Conservation (phyloP, 306 rosid genomes). For the Cicer bijugum region DNA sequence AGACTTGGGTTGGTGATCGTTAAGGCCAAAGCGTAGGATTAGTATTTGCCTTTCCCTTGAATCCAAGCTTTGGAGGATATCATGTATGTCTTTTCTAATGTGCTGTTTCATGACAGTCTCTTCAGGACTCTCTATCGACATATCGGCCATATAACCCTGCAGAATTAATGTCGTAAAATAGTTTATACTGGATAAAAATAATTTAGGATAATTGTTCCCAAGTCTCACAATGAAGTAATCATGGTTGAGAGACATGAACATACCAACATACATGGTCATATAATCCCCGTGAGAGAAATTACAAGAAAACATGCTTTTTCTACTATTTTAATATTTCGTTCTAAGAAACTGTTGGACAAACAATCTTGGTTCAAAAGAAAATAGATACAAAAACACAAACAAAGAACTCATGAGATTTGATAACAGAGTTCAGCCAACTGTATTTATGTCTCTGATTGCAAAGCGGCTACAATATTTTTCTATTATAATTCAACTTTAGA, state of each 20-base stretch:
- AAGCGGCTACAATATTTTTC: too few species aligned
- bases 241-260: background rate
- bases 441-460: too few species aligned
- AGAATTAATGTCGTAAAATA: conserved; percentile 42
- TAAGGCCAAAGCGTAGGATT: conserved; percentile 74
- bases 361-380: too few species aligned
- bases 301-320: conserved; percentile 16
- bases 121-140: conserved; percentile 62
- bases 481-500: too few species aligned
- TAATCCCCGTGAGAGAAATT: background rate
- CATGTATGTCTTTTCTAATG: conserved; percentile 59
- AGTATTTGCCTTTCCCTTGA: conserved; percentile 74
- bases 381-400: too few species aligned
- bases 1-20: conserved; percentile 65
- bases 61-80: conserved; percentile 66
- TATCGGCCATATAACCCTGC: conserved; percentile 67
- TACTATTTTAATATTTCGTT: conserved; percentile 4
- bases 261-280: conserved; percentile 5
- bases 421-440: too few species aligned
- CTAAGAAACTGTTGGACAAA: background rate
- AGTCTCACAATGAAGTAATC: background rate
- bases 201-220: background rate
- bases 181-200: conserved; percentile 24
- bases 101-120: conserved; percentile 69
- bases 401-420: too few species aligned